Evolutionary conservation across 176 grass and related monocot species (phyloP), one percentile per base, ranked within the genome.

Genomic region (Oryza meyeriana): DNA sequence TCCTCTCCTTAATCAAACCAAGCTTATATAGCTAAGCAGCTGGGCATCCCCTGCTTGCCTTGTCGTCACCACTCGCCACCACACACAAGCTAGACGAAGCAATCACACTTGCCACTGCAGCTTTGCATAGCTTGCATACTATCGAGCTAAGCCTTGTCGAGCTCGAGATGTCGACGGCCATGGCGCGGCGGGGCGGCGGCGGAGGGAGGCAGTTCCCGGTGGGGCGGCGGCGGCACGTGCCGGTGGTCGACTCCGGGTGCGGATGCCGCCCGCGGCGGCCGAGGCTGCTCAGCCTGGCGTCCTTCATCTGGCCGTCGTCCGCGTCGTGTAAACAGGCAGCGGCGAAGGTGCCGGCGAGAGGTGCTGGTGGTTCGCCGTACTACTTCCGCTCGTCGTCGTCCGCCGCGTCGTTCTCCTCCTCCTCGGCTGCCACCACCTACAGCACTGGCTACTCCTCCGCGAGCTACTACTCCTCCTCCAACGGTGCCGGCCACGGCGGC

Each of bases 211-310:
- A 90, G 78, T 87, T 87, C 26, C 88, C 75, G 14, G 79, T 86
- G 38, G 79, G 88, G 0, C 79, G 75, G 48, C 84, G 75, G 24
- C 75, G 75, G n/a, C 76, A 90, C 84, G 84, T 79, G 69, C 66
- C 79, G n/a, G 88, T 87, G 29, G 88, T 83, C 0, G 88, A 90
- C 69, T 76, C 69, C 13, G 84, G 79, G 61, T 90, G 88, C 84
- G 64, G 79, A 38, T 90, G 88, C 88, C 88, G 88, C 6, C 74
- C 84, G 74, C 79, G 84, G 72, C 66, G 88, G 1, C 61, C 69
- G 3, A 36, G 79, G 45, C 88, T 83, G 74, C 79, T 86, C 69
- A 39, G 74, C 61, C 74, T 90, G 20, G 79, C 88, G 38, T 68
- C 88, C 6, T 55, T 90, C 84, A 62, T 90, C 77, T 76, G 22